A percentile compares a stretch with the other conserved stretches of the same genome.
phyloP scores from a whole-genome alignment of 768 basidiomycete genomes.

The Lactarius evosmus region DNA sequence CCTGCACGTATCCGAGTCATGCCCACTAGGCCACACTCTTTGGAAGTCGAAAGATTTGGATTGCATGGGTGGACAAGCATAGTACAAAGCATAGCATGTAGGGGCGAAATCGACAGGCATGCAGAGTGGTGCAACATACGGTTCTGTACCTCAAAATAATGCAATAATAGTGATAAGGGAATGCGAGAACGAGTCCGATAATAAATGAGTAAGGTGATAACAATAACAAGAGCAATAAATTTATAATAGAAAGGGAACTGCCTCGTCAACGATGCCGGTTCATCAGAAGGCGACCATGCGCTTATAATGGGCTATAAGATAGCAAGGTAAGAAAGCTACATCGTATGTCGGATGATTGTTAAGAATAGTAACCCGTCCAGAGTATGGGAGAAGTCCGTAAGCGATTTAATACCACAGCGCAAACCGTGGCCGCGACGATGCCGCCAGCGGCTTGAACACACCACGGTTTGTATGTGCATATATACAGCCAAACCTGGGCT shows the following conservation, averaged over 20 bases:
- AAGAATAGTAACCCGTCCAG: neutral
- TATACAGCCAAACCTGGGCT: conserved; percentile 13
- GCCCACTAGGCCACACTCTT: neutral
- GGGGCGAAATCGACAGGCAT: neutral
- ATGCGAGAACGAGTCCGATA: neutral
- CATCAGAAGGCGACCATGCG: neutral
- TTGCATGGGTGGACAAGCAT: neutral
- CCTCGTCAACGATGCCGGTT: neutral
- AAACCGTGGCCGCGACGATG: neutral
- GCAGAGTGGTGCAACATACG: neutral
- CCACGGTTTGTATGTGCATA: neutral
- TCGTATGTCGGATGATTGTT: conserved; percentile 1
- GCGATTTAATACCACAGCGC: neutral
- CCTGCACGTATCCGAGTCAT: neutral
- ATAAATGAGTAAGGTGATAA: neutral
- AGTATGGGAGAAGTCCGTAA: conserved; percentile 9
- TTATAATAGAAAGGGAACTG: neutral
- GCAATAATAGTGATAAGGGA: neutral
- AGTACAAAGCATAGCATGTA: neutral
- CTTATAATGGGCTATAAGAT: neutral
- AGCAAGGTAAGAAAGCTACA: neutral
- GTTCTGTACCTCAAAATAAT: neutral
- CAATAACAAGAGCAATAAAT: neutral
- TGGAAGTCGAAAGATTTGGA: neutral
- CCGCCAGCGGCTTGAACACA: conserved; percentile 4